Base-by-base conservation (phyloP, 2,329 filamentous ascomycete genomes). In the Colletotrichum endophyticum region DNA sequence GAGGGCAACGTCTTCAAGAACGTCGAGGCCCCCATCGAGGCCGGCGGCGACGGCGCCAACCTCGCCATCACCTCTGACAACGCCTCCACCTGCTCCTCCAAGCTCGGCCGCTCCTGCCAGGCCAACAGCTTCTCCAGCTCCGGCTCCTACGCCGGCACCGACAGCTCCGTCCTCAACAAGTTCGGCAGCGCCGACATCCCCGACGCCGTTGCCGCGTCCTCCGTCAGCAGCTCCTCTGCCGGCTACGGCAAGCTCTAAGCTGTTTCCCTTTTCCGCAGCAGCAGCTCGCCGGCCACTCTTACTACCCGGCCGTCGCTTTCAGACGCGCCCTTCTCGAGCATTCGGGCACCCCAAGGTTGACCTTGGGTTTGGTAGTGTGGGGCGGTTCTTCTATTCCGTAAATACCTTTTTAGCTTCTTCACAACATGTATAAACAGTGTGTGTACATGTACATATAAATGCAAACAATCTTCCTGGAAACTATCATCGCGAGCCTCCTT, bases 1-100 rank as follows among this genome's bases (percentile, higher is more conserved):
- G 91, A 92, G 84, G 91, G 91, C 39, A 91, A 91, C 80, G 84
- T 90, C 68, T 92, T 92, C 86, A 86, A 90, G 82, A 88, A 90
- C 79, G 86, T 92, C 74, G 80, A 82, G 19, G 83, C 84, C 32
- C 82, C 85, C 36, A 81, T 89, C 62, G 84, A 88, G 75, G 2
- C 36, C 15, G 73, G 73, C 27, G 63, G 70, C 19, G 70, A 36
- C 62, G 69, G 69, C 25, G 34, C 69, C 22, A 27, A 63, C 27
- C 69, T 75, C 36, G 73, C 73, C 69, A 67, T 75, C 69, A 72
- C 69, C 62, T 72, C 69, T 11, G 70, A 80, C 32, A 78, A 81
- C 72, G 78, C 78, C 77, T 73, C 76, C 44, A 80, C 81, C 61
- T 91, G 90, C 85, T 80, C 81, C 28, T 76, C 84, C 22, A 82